Percentiles rank a stretch among this genome's conserved stretches.
Evolutionary conservation across 768 basidiomycete species (phyloP).

Genomic region (Boletus rufocinnamomeus): DNA sequence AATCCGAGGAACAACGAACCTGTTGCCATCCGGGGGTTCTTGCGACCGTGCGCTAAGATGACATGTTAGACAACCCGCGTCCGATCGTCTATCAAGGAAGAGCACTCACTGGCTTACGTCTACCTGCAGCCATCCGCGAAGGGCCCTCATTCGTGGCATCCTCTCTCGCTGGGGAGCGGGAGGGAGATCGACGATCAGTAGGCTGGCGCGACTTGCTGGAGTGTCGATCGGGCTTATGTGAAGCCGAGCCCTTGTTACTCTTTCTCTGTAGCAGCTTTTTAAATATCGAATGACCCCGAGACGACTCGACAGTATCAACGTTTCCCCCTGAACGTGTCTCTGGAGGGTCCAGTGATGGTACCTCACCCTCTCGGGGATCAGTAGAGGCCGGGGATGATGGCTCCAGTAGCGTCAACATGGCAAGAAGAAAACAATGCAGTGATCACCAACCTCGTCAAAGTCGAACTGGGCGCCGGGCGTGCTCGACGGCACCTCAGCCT

Average conservation of each 20-base stretch:
- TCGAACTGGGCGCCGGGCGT: neutral
- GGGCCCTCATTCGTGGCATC: too few species aligned
- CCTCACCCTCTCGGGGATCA: neutral
- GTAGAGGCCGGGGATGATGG: too few species aligned
- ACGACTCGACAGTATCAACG: too few species aligned
- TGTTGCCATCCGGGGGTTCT: too few species aligned
- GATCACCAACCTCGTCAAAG: neutral
- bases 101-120: too few species aligned
- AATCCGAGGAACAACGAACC: too few species aligned
- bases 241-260: neutral
- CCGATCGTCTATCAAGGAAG: neutral
- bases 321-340: too few species aligned
- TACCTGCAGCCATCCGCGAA: too few species aligned
- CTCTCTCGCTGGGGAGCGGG: too few species aligned
- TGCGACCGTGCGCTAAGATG: too few species aligned
- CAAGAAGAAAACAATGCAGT: neutral
- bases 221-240: neutral
- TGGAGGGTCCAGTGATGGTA: neutral
- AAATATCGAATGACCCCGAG: too few species aligned
- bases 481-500: neutral
- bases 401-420: too few species aligned
- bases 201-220: neutral
- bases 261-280: neutral
- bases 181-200: neutral
- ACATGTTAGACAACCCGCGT: neutral